Base-by-base conservation (phyloP, 2,329 filamentous ascomycete species). In the Phyllosticta capitalensis region DNA sequence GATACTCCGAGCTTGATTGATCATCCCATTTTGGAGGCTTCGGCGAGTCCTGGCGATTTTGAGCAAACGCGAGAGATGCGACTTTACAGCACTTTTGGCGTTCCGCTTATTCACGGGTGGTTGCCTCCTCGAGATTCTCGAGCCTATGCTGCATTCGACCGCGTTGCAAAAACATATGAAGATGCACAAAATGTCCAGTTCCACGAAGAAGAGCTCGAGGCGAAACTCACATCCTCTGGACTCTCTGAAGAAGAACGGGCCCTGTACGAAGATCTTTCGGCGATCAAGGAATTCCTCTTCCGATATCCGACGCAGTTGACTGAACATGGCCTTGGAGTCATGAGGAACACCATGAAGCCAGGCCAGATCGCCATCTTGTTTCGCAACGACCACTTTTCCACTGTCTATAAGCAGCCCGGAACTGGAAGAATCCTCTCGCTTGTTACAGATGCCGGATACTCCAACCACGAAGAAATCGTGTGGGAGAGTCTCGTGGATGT, bases 371-470 rank as follows among this genome's bases (percentile, higher is more conserved):
- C 90, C 0, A 97, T 99, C 55, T 75, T 99, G 1, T 99, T 99
- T 76, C 84, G 94, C 24, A 99, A 99, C 67, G 92, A 99, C 68
- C 94, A 99, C 71, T 99, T 99, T 69, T 91, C 90, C 50, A 97
- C 92, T 0, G 73, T 99, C 0, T 96, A 95, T 73, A 90, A 92
- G 62, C 90, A 97, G n/a, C n/a, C n/a, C n/a, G n/a, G n/a, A n/a
- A 26, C 24, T 0, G 79, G 84, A 49, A 82, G 89, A 64, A 79
- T 97, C 1, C 83, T 92, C 63, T 90, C 89, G 0, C 77, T 99
- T 2, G 91, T 99, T 14, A 97, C 94, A 0, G 94, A 99, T 69
- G 88, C 90, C 24, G 94, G 94, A 0, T 99, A 95, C 68, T 86
- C 88, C 10, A 83, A 81, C 9, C 90, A 96, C 65, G 87, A 91